These are phyloP conservation scores for Neurospora sp. DNA, from an alignment of 2,329 filamentous ascomycete species.

Conservation along the genomic window DNA sequence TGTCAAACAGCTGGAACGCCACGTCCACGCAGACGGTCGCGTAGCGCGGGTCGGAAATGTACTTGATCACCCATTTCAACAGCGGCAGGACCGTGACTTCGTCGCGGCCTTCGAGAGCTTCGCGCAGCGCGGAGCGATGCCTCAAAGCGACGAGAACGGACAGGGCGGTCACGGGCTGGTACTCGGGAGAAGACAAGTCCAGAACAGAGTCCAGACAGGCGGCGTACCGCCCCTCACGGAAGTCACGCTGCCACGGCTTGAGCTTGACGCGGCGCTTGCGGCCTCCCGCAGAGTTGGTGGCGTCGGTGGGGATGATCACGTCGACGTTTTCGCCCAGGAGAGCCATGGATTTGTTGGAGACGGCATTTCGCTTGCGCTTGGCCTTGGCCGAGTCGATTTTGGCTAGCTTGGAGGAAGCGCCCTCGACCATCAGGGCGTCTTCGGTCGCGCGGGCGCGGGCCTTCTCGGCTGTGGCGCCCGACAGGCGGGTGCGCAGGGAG, in stretches of 20 bases:
- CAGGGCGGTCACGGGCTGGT: conserved; percentile 54
- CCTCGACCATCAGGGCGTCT: conserved; percentile 68
- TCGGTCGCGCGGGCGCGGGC: conserved; percentile 64
- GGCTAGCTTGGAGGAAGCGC: conserved; percentile 64
- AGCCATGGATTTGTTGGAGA: conserved; percentile 52
- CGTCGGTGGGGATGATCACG: conserved; percentile 74
- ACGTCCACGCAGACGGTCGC: conserved; percentile 76
- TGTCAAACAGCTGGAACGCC: conserved; percentile 69
- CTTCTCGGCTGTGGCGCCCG: conserved; percentile 71
- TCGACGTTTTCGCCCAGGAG: conserved; percentile 77
- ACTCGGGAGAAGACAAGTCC: conserved; percentile 37
- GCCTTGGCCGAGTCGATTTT: conserved; percentile 61
- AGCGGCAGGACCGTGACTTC: conserved; percentile 75
- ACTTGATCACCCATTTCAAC: conserved; percentile 69
- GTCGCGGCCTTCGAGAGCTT: conserved; percentile 71
- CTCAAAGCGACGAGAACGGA: conserved; percentile 76
- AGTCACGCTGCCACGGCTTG: conserved; percentile 68
- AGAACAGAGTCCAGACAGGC: conserved; percentile 74
- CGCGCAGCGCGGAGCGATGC: conserved; percentile 75
- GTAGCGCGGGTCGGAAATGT: conserved; percentile 76
- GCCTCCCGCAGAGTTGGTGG: conserved; percentile 17
- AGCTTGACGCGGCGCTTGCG: conserved; percentile 52
- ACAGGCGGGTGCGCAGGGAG: conserved; percentile 80
- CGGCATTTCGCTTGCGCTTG: conserved; percentile 53
- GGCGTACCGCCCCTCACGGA: conserved; percentile 69